Base-by-base conservation (phyloP, 352 stramenopile species). In the Aphanomyces invadans region DNA sequence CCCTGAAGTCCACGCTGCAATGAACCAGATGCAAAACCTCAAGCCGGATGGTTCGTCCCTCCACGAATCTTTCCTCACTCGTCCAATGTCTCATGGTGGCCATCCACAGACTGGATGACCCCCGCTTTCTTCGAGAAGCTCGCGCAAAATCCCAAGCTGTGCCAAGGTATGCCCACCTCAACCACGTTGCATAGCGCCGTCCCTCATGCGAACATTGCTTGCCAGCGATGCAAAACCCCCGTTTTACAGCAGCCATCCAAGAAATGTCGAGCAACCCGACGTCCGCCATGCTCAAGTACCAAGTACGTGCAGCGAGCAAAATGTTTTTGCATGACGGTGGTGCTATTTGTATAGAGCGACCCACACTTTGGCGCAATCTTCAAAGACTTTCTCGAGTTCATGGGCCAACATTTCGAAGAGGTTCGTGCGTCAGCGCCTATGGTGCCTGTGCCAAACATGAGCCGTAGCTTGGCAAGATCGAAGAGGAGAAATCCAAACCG, bases 331-430 rank as follows among this genome's bases (percentile, higher is more conserved):
- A n/a, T n/a, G n/a, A n/a, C n/a, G n/a, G n/a, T n/a, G n/a, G n/a
- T n/a, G n/a, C n/a, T n/a, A n/a, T n/a, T n/a, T n/a, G 23, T 46
- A 19, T 65, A 79, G 36, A 81, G 83, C 21, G 80, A 92, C 55
- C 55, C 66, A 2, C 79, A 78, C 2, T 73, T 90, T 2, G 83
- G 79, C 0, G 53, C 70, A 0, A 89, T 90, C 78, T 64, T 90
- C 51, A 69, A 69, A 25, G 81, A 88, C 57, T 92, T 89, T 38
- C 78, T 90, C 73, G 75, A 75, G 52, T 90, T 90, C 57, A 51
- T 90, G 9, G 81, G 81, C 3, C 72, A 68, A 48, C 81, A 92
- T 63, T 90, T 92, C 44, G 80, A 90, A 70, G 73, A 92, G 78
- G 81, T 88, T 54, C n/a, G 72, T 64, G 11, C 23, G 4, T 44